These are phyloP conservation scores for Stephania cephalantha DNA, from an alignment of 164 flowering plant species.

Conservation along the genomic window DNA sequence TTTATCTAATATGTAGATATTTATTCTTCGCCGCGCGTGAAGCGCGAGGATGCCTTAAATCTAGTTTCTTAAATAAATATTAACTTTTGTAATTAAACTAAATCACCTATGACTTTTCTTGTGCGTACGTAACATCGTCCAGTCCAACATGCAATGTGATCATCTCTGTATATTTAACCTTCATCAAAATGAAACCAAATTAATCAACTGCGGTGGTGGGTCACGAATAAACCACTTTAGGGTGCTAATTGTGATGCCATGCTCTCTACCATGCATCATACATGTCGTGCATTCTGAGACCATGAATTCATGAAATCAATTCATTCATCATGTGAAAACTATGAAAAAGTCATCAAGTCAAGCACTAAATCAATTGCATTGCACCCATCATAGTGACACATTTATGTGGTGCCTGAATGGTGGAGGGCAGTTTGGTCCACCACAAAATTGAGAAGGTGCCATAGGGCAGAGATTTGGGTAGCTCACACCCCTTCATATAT, in stretches of 20 bases:
- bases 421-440: slow-evolving; percentile 1
- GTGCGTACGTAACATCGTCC: too few relatives aligned
- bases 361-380: neutral
- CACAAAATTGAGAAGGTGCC: neutral
- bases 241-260: slow-evolving; percentile 17
- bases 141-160: too few relatives aligned
- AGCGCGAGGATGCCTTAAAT: too few relatives aligned
- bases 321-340: neutral
- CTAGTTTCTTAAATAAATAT: too few relatives aligned
- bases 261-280: slow-evolving; percentile 8
- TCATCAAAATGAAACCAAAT: too few relatives aligned
- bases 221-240: slow-evolving; percentile 33
- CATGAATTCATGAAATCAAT: slow-evolving; percentile 18
- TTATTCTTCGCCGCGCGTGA: too few relatives aligned
- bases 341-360: neutral
- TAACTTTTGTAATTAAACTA: too few relatives aligned
- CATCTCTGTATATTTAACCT: too few relatives aligned
- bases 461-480: too few relatives aligned
- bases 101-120: too few relatives aligned
- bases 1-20: too few relatives aligned
- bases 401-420: neutral
- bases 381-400: neutral
- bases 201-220: neutral
- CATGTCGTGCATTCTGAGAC: slow-evolving; percentile 6
- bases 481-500: too few relatives aligned